Base-by-base conservation (phyloP, 345 rosid species). In the Trapa incisa region DNA sequence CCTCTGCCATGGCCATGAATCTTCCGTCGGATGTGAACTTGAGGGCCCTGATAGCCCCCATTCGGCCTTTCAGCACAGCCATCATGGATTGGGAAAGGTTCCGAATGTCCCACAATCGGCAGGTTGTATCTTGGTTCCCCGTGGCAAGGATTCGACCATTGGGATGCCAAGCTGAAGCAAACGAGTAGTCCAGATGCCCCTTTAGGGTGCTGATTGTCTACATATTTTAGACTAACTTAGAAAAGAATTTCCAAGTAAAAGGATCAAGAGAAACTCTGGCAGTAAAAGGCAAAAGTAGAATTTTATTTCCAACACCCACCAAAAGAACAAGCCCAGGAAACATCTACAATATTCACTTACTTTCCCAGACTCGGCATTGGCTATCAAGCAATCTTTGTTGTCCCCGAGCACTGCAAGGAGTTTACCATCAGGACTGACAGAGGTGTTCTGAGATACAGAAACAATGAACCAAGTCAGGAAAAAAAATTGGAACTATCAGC, bases 161-260 rank as follows among this genome's bases (percentile, higher is more conserved):
- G 0, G 97, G 97, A 57, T 94, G 96, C 99, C 99, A 94, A 33
- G 92, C 99, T 1, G 97, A 91, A 64, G 96, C 75, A 50, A 94
- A 94, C n/a, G 99, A 91, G 73, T 91, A 91, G 76, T 94, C 99
- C 65, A 85, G 68, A 78, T 94, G 96, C 45, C 99, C 99, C 76
- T 81, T 74, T 62, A 94, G 83, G 42, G 61, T 69, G 43, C 77
- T 82, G 43, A 79, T 71, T 0, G 79, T 74, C 84, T 82, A 76
- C 75, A 68, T 22, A 22, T 65, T 71, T 61, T 14, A 3, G 4
- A 35, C 2, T 32, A 37, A 58, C 14, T 8, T 54, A 58, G 33
- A 13, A 58, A n/a, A 1, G 1, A 5, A 8, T 41, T 41, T 4
- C 1, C 4, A 8, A 1, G 7, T 65, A 43, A 39, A 12, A 13